Conservation (phyloP, 495 filamentous ascomycete genomes). For the Cladorrhinum samala region DNA sequence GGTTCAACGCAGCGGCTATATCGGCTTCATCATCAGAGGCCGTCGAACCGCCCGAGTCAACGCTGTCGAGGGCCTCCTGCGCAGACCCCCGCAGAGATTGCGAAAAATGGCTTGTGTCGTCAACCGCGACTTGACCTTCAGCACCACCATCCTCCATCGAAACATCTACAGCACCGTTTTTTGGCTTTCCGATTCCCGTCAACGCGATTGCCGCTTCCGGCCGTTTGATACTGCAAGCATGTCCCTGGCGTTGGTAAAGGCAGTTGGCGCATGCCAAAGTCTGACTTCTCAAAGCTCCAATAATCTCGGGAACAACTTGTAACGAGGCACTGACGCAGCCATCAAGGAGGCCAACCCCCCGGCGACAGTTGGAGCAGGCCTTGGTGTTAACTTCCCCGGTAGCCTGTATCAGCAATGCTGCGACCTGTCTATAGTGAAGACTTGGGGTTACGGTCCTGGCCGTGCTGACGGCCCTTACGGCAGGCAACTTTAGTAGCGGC, state of each 20-base stretch:
- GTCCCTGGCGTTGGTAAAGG: background rate
- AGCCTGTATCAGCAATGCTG: constrained; percentile 5
- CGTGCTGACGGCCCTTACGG: no score
- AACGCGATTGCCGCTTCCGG: no score
- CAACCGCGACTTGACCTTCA: no score
- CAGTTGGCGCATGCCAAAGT: constrained; percentile 12
- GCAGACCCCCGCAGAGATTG: no score
- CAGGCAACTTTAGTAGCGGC: no score
- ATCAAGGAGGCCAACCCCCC: background rate
- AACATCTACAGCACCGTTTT: no score
- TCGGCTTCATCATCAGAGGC: no score
- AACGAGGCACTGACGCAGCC: constrained; percentile 1
- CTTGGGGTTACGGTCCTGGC: background rate
- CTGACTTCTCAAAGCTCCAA: background rate
- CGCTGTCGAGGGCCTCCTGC: no score
- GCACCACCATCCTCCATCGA: no score
- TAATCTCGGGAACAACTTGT: background rate
- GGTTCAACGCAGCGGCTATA: no score
- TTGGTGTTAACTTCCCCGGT: background rate
- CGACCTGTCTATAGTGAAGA: background rate
- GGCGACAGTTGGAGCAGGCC: constrained; percentile 12
- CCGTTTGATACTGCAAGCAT: constrained; percentile 7
- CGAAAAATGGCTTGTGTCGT: no score
- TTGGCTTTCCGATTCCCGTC: background rate
- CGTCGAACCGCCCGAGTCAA: no score